Conservation (phyloP, 2,329 filamentous ascomycete species). For the Colletotrichum gigasporum region DNA sequence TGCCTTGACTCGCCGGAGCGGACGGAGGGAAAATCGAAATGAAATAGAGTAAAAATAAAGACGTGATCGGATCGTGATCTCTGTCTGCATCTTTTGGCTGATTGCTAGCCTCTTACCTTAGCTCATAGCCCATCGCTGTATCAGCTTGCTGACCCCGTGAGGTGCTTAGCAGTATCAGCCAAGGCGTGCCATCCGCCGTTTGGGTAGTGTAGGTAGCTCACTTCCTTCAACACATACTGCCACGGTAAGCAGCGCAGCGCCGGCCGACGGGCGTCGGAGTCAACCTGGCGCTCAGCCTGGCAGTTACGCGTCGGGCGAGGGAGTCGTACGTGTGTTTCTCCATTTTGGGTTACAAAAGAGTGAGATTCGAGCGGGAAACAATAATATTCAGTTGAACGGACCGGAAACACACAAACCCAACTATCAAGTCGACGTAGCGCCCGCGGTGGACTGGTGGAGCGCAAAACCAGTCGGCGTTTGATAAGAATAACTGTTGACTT, state of each 20-base stretch:
- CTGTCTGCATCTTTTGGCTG: background rate
- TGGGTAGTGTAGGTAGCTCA: background rate
- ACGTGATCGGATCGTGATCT: background rate
- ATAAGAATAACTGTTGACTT: background rate
- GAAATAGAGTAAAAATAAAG: background rate
- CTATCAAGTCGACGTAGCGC: constrained; percentile 7
- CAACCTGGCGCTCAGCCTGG: constrained; percentile 18
- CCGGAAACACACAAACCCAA: background rate
- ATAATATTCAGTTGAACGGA: constrained; percentile 2
- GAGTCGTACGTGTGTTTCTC: background rate
- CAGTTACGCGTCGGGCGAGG: background rate
- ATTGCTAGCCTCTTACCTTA: background rate
- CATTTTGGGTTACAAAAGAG: background rate
- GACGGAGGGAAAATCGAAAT: too few relatives aligned
- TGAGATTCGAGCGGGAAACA: too few relatives aligned
- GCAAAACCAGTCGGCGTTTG: background rate
- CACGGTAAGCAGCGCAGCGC: background rate
- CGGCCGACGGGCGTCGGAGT: background rate
- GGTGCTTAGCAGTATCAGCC: constrained; percentile 20
- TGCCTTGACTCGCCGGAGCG: background rate
- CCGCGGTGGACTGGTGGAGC: constrained; percentile 8
- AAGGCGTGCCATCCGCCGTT: constrained; percentile 10
- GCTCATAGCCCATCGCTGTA: constrained; percentile 2
- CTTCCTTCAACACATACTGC: background rate
- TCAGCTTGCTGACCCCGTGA: constrained; percentile 2